Evolutionary conservation across 148 eudicot species (phyloP), one percentile per base, ranked within the genome.

Genomic region (Rhododendron ferrugineum): DNA sequence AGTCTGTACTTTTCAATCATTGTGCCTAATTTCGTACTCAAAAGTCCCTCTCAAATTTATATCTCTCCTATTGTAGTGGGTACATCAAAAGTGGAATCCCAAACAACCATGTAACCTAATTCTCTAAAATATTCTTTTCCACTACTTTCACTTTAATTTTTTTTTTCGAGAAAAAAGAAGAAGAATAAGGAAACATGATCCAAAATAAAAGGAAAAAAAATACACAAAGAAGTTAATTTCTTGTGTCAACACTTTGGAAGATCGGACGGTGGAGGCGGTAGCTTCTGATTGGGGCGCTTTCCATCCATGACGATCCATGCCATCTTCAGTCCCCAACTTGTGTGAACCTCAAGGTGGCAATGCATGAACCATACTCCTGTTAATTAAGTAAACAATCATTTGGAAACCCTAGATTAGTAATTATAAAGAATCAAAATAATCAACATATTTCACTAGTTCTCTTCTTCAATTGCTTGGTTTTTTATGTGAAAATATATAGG

Each of bases 341-440:
- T 89, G 58, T 89, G 91, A 5, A 85, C 87, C 40, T 89, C 91
- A 34, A 89, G 78, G 72, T 87, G 91, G 20, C 89, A 89, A 80
- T 89, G 91, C 91, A 89, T 89, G 76, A 89, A 87, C 91, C 91
- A 89, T 56, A 85, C 89, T 64, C 91, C 91, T 89, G n/a, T 70
- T 66, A 26, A 26, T 70, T 11, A 66, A n/a, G 32, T 10, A 26
- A 66, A 66, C 11, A 26, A 28, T 26, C 73, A 26, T 26, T 66
- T 64, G 68, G 1, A 66, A 26, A 9, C 73, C 15, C 32, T 66
- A 66, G 4, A 3, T 66, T 10, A 26, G 3, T 26, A n/a, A 26
- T 3, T 3, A 58, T 22, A 66, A 26, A 11, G 14, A 26, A 10
- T 64, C 30, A n/a, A 10, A 14, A 64, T 64, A 26, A 64, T 66